phyloP scores from a whole-genome alignment of 306 rosid genomes.

The Urtica urens region DNA sequence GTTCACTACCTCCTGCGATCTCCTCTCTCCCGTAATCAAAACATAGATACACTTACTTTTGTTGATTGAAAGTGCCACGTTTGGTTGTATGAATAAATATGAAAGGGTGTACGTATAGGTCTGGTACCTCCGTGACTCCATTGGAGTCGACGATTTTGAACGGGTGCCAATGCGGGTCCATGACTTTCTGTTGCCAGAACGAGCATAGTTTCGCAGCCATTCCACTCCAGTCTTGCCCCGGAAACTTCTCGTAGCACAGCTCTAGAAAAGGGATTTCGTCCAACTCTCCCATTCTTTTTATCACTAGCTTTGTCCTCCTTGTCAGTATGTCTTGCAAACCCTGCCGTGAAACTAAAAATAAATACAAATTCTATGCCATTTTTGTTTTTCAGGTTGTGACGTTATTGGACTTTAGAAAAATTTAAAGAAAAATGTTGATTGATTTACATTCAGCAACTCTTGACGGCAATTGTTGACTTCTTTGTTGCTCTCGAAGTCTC shows the following conservation, averaged over 20 bases:
- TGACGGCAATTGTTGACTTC: background rate
- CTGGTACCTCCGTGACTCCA: background rate
- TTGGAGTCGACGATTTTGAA: background rate
- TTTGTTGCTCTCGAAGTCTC: conserved; percentile 4
- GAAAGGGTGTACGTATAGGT: too few species aligned
- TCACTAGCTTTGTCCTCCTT: background rate
- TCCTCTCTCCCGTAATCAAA: too few species aligned
- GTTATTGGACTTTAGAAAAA: background rate
- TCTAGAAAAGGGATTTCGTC: background rate
- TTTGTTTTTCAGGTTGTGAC: background rate
- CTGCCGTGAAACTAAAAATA: background rate
- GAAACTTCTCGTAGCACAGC: background rate
- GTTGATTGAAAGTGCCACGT: too few species aligned
- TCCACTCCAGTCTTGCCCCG: background rate
- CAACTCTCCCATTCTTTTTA: conserved; percentile 9
- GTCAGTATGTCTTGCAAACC: conserved; percentile 8
- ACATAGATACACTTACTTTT: too few species aligned
- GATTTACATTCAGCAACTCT: conserved; percentile 2
- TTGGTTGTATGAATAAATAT: too few species aligned
- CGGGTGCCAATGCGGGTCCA: conserved; percentile 7
- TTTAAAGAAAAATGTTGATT: background rate
- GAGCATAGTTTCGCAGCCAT: background rate
- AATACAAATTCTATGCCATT: background rate
- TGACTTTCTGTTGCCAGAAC: background rate
- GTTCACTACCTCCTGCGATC: conserved; percentile 30